Percentiles rank a stretch among this genome's conserved stretches.
Evolutionary conservation across 805 yeast genomes (phyloP).

Genomic region (Candida sonorensis): DNA sequence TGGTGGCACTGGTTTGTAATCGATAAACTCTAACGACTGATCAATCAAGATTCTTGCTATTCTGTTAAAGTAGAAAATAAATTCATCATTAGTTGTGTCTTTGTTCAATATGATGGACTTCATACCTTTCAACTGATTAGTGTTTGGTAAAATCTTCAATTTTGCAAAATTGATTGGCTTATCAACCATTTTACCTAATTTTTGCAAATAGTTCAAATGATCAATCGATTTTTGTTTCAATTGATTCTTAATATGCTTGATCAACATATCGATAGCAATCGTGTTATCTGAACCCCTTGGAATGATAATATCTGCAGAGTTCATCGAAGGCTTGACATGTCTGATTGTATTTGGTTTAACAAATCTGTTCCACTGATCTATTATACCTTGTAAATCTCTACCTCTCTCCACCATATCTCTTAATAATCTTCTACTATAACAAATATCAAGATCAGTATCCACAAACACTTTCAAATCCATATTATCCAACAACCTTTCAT

Average conservation of each 20-base stretch:
- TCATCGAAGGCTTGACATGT: constrained; percentile 68
- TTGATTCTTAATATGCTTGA: constrained; percentile 72
- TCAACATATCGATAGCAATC: constrained; percentile 74
- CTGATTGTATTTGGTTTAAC: constrained; percentile 90
- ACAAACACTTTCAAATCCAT: constrained; percentile 88
- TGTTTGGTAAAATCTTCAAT: constrained; percentile 34
- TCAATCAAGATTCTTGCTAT: constrained; percentile 67
- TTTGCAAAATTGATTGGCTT: constrained; percentile 26
- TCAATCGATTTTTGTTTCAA: constrained; percentile 53
- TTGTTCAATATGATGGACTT: constrained; percentile 60
- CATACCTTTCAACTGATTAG: constrained; percentile 67
- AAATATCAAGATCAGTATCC: constrained; percentile 89
- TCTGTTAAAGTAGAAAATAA: constrained; percentile 80
- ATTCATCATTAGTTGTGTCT: constrained; percentile 59
- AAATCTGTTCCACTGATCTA: constrained; percentile 82
- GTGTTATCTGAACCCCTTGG: constrained; percentile 84
- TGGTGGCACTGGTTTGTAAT: constrained; percentile 24
- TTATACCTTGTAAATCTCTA: constrained; percentile 73
- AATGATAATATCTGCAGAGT: constrained; percentile 77
- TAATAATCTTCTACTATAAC: constrained; percentile 80
- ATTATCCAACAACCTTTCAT: constrained; percentile 56
- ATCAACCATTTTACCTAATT: constrained; percentile 42
- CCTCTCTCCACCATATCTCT: constrained; percentile 86
- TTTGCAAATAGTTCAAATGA: constrained; percentile 60
- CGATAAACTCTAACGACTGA: constrained; percentile 55